These are phyloP conservation scores for Calonectria pteridis DNA, from an alignment of 2,329 filamentous ascomycete genomes.

Conservation along the genomic window DNA sequence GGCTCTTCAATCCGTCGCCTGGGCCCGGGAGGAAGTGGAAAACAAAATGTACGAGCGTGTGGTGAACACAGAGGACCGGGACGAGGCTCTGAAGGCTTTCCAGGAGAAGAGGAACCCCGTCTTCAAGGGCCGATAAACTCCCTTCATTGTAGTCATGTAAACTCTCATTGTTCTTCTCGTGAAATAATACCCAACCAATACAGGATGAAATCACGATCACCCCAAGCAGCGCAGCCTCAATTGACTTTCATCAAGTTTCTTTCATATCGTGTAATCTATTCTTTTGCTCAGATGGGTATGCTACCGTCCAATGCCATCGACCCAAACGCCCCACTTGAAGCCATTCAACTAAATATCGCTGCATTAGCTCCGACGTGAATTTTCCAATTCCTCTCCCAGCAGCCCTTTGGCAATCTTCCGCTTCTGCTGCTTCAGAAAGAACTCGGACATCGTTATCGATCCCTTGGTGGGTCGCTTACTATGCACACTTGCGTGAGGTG, in stretches of 20 bases:
- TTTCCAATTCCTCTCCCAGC: neutral
- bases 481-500: neutral
- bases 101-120: conserved; percentile 71
- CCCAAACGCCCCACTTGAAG: conserved; percentile 25
- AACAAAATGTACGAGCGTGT: conserved; percentile 89
- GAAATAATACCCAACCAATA: neutral
- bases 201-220: neutral
- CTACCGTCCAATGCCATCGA: conserved; percentile 16
- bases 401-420: neutral
- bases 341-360: neutral
- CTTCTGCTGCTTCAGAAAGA: neutral
- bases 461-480: neutral
- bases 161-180: neutral
- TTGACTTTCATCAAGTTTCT: neutral
- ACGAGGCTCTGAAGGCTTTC: conserved; percentile 91
- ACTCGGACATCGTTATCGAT: neutral
- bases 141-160: neutral
- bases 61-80: conserved; percentile 84
- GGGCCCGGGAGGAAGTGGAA: conserved; percentile 82
- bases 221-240: neutral
- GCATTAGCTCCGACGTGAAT: neutral
- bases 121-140: conserved; percentile 64
- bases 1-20: conserved; percentile 81
- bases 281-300: conserved; percentile 29
- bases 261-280: conserved; percentile 24